Base-by-base conservation (phyloP, 2,329 filamentous ascomycete species). In the Fusarium sp. region DNA sequence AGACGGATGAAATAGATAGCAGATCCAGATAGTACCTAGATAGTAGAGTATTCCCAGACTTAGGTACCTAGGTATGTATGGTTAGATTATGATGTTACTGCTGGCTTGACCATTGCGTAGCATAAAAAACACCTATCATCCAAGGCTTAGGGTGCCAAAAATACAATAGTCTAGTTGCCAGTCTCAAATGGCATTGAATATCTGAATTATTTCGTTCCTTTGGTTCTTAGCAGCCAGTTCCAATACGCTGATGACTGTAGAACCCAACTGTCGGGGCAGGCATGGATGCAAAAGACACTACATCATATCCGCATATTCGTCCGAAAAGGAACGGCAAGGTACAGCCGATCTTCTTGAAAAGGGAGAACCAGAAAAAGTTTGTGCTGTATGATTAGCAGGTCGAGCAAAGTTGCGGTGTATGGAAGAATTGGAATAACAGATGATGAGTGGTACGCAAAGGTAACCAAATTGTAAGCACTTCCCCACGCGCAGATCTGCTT, bases 401-500 rank as follows among this genome's bases (percentile, higher is more conserved):
- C 43, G 18, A 40, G 40, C 20, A 30, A 51, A 68, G 30, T 64
- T 64, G 52, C 64, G 64, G 67, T 68, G 67, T 70, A 70, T 51
- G 48, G 30, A 46, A 41, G 27, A 49, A 38, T 45, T 47, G 25
- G 9, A 49, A 43, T 34, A 25, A 38, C 53, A 44, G 20, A 53
- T 32, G 32, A 45, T 46, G 38, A 59, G 49, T 56, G 48, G 57
- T 56, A 60, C 34, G 53, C 44, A 57, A 53, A 22, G 59, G 27
- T 22, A 41, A 32, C 32, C 47, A 61, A 57, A 61, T 44, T 51
- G 57, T 51, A 20, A 58, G 45, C 44, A 58, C 25, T 18, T 67
- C 62, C 51, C 30, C 44, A 41, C 27, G 49, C 25, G 71, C 46
- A 70, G 64, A 74, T 74, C 70, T 59, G 62, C 62, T 67, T 56